These are phyloP conservation scores for Polygonum aviculare DNA, from an alignment of 148 eudicot genomes.

Conservation along the genomic window DNA sequence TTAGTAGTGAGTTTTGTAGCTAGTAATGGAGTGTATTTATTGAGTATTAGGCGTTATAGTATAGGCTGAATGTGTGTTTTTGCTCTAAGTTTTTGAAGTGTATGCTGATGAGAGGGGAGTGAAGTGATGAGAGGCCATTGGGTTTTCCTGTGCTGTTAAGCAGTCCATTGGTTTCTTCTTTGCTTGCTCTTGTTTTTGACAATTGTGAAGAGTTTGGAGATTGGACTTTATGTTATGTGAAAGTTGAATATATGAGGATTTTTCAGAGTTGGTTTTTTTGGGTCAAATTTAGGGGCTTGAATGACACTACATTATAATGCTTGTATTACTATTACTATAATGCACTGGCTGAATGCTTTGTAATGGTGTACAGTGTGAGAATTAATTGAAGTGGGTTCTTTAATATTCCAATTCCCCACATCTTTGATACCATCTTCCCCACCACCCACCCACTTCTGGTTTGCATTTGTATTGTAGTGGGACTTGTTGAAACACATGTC, in stretches of 20 bases:
- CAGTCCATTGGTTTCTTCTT: slow-evolving; percentile 34
- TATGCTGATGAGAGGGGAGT: neutral
- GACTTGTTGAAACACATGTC: neutral
- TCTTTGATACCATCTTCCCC: neutral
- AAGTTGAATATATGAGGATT: neutral
- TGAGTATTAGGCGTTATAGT: neutral
- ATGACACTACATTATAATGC: no score
- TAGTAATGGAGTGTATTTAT: slow-evolving; percentile 14
- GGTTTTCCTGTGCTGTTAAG: slow-evolving; percentile 76
- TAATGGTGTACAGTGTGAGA: neutral
- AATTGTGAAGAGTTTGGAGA: neutral
- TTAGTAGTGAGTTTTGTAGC: slow-evolving; percentile 65
- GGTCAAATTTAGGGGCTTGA: no score
- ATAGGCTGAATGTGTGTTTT: slow-evolving; percentile 2
- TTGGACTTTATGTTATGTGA: neutral
- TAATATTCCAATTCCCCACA: neutral
- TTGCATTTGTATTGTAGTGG: neutral
- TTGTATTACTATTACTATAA: no score
- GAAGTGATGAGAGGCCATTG: slow-evolving; percentile 12
- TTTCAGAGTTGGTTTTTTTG: no score
- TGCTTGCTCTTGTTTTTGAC: neutral
- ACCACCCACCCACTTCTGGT: slow-evolving; percentile 1
- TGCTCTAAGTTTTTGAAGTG: no score
- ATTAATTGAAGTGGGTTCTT: neutral
- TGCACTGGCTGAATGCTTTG: no score